A percentile compares a stretch with the other conserved stretches of the same genome.
Conservation (phyloP, 2,329 filamentous ascomycete genomes). For the Scytalidium lignicola region DNA sequence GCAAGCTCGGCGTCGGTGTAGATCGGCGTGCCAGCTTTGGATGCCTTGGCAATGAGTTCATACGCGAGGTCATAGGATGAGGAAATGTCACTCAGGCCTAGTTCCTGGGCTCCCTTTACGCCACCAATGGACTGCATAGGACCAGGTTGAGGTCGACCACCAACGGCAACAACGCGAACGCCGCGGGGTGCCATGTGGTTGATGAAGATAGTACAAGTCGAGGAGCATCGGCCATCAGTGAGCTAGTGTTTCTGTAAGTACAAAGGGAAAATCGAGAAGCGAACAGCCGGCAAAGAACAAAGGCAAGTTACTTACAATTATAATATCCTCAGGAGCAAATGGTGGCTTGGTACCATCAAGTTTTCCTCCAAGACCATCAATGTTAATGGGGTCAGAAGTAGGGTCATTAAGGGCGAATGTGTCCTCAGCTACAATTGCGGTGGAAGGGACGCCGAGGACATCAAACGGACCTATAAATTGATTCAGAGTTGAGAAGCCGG, state of each 20-base stretch:
- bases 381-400: neutral
- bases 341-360: slow-evolving; percentile 11
- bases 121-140: slow-evolving; percentile 50
- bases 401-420: neutral
- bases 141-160: slow-evolving; percentile 41
- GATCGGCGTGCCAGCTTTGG: neutral
- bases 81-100: neutral
- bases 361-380: neutral
- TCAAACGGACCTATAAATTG: slow-evolving; percentile 30
- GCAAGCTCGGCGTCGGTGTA: neutral
- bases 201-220: slow-evolving; percentile 51
- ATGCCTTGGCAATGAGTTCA: neutral
- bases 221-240: slow-evolving; percentile 55
- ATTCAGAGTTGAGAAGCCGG: slow-evolving; percentile 28
- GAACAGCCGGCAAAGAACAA: too few species aligned
- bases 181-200: slow-evolving; percentile 49
- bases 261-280: neutral
- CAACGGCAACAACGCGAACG: slow-evolving; percentile 48
- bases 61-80: neutral
- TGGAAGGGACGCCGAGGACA: slow-evolving; percentile 33
- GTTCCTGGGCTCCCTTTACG: slow-evolving; percentile 43
- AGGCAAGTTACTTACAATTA: slow-evolving; percentile 27
- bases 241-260: slow-evolving; percentile 23
- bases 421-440: neutral
- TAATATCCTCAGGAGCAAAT: slow-evolving; percentile 35